Conservation (phyloP, 768 basidiomycete genomes). For the Antrodiella citrinella region DNA sequence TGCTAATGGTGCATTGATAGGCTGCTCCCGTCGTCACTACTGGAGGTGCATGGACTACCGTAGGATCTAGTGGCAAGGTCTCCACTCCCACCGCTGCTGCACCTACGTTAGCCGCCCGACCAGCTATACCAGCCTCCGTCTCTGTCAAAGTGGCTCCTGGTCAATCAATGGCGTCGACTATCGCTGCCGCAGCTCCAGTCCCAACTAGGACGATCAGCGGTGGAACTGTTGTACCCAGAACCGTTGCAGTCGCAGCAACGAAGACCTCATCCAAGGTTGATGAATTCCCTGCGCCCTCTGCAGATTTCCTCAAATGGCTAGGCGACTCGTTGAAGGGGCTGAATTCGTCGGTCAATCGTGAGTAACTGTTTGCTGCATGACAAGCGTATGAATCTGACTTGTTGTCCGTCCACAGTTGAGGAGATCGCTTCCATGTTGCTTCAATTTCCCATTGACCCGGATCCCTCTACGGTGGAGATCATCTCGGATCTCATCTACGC, state of each 20-base stretch:
- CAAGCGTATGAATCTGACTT: not conserved
- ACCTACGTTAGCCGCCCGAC: constrained; percentile 19
- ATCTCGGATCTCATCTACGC: constrained; percentile 94
- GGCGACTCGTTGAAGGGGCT: constrained; percentile 76
- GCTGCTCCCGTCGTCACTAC: constrained; percentile 20
- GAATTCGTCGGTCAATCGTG: constrained; percentile 61
- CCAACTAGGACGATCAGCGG: constrained; percentile 25
- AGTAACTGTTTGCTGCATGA: constrained; percentile 27
- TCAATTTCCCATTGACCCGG: constrained; percentile 87
- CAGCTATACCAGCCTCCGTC: constrained; percentile 22
- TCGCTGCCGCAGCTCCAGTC: constrained; percentile 27
- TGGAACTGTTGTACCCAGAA: constrained; percentile 11
- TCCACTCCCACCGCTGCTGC: constrained; percentile 26
- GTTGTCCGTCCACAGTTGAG: constrained; percentile 53
- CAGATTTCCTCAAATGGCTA: constrained; percentile 91
- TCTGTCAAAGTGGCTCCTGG: constrained; percentile 27
- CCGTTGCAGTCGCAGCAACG: constrained; percentile 18
- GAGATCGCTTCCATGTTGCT: constrained; percentile 95
- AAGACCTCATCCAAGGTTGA: constrained; percentile 39
- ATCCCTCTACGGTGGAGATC: constrained; percentile 75
- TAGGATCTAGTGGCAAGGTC: constrained; percentile 71
- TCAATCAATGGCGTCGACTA: constrained; percentile 7
- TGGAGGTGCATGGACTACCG: constrained; percentile 75
- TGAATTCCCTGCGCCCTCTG: constrained; percentile 64
- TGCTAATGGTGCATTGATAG: constrained; percentile 7